Evolutionary conservation across 2,329 filamentous ascomycete genomes (phyloP).

Genomic region (Rhynchosporium graminicola): DNA sequence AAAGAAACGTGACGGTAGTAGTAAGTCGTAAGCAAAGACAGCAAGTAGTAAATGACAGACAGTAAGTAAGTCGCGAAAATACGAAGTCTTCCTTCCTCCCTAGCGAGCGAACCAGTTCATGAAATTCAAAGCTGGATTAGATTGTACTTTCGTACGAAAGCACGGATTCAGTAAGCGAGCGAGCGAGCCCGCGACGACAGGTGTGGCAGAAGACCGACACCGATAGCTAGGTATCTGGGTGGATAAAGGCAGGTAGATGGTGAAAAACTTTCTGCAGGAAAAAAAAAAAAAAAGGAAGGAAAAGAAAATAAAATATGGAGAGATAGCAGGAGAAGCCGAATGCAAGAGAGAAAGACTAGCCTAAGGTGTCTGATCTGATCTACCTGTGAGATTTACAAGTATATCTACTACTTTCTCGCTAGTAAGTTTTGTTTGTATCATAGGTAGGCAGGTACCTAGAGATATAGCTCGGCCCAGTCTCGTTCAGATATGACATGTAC

Average conservation of each 20-base stretch:
- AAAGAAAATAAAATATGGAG: neutral
- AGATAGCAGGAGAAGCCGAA: neutral
- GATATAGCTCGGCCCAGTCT: neutral
- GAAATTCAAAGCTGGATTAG: too few species aligned
- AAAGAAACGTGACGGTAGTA: neutral
- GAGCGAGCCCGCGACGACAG: too few species aligned
- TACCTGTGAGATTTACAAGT: neutral
- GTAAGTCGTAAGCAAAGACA: neutral
- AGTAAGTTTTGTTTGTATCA: slow-evolving; percentile 16
- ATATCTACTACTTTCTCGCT: neutral
- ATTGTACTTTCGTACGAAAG: too few species aligned
- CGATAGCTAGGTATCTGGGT: neutral
- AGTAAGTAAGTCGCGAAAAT: too few species aligned
- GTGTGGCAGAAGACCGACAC: neutral
- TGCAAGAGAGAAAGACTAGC: neutral
- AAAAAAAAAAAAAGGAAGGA: neutral
- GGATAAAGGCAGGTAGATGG: neutral
- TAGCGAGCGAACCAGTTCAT: too few species aligned
- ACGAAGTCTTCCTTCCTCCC: too few species aligned
- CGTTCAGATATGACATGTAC: neutral
- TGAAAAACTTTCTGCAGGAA: neutral
- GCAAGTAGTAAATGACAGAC: too few species aligned
- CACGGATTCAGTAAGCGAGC: too few species aligned
- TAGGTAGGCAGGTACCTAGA: neutral
- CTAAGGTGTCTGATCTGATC: neutral